Base-by-base conservation (phyloP, 352 stramenopile genomes). In the Globisporangium radiosum region DNA sequence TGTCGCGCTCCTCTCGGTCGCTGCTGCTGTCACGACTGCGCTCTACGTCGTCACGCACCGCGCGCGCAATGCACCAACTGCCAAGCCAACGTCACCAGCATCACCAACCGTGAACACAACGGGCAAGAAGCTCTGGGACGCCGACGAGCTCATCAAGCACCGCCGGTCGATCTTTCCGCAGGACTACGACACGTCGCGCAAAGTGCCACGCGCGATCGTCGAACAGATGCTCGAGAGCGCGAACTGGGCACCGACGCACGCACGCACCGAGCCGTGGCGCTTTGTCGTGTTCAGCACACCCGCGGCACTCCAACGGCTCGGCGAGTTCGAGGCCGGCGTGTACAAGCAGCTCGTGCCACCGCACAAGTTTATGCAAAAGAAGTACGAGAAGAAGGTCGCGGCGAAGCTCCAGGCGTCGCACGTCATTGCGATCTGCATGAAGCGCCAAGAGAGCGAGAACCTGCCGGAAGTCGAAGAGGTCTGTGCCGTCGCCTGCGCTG, bases 401-500 rank as follows among this genome's bases (percentile, higher is more conserved):
- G 87, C 78, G 61, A 93, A 89, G 69, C 71, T 67, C 19, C 58
- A 70, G 42, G 79, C 81, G 33, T 91, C 81, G 54, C 76, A 89
- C 65, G 82, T 92, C 25, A 85, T 94, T 57, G 83, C 85, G 55
- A 91, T 94, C 60, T 88, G 79, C 71, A 87, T 94, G 76, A 88
- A 94, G 76, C 85, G 85, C 59, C 85, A 94, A 60, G 73, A 82
- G 56, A 91, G 79, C 68, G 78, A 88, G 62, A 80, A 80, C 39
- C 73, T 94, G 47, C 83, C 85, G 4, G 85, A 94, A 63, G 73
- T 87, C 62, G 85, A 94, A 69, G 85, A 94, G 57, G 68, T 94
- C 40, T 86, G 76, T 54, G 68, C 83, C 0, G 76, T 88, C 8
- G 85, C 85, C 7, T 88, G 73, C 39, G 85, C 85, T 14, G 83